These are phyloP conservation scores for Carnegiea gigantea DNA, from an alignment of 179 eudicot species.

Conservation along the genomic window DNA sequence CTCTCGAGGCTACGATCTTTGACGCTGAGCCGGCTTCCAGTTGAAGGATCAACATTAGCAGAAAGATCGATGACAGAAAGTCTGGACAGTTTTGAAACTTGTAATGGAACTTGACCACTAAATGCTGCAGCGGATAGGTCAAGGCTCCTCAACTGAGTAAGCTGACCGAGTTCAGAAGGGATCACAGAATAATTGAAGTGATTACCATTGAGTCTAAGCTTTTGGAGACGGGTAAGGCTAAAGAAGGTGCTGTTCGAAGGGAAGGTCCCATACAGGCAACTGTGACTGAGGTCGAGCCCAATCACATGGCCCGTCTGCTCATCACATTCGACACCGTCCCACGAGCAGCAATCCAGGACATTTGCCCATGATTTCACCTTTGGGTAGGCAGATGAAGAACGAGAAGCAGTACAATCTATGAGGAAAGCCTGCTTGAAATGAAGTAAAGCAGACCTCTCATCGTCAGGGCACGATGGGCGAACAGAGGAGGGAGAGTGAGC, in stretches of 20 bases:
- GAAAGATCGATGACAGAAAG: slow-evolving; percentile 26
- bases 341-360: slow-evolving; percentile 25
- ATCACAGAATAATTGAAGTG: slow-evolving; percentile 26
- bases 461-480: slow-evolving; percentile 3
- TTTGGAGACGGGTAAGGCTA: slow-evolving; percentile 25
- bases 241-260: slow-evolving; percentile 28
- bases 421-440: slow-evolving; percentile 21
- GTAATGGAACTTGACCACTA: slow-evolving; percentile 29
- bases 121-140: slow-evolving; percentile 30
- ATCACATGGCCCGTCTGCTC: slow-evolving; percentile 24
- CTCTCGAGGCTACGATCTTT: slow-evolving; percentile 24
- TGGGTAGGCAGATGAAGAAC: background rate
- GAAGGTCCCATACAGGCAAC: slow-evolving; percentile 30
- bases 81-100: slow-evolving; percentile 31
- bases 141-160: background rate
- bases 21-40: background rate
- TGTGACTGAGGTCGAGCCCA: slow-evolving; percentile 30
- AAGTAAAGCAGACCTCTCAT: slow-evolving; percentile 20
- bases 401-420: slow-evolving; percentile 10
- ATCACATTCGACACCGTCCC: slow-evolving; percentile 42
- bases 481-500: background rate
- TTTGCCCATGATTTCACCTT: slow-evolving; percentile 8
- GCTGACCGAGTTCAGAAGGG: background rate
- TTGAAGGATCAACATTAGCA: background rate
- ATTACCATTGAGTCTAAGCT: slow-evolving; percentile 28